phyloP scores from a whole-genome alignment of 352 stramenopile species.

The Pythium rhizo-oryzae region DNA sequence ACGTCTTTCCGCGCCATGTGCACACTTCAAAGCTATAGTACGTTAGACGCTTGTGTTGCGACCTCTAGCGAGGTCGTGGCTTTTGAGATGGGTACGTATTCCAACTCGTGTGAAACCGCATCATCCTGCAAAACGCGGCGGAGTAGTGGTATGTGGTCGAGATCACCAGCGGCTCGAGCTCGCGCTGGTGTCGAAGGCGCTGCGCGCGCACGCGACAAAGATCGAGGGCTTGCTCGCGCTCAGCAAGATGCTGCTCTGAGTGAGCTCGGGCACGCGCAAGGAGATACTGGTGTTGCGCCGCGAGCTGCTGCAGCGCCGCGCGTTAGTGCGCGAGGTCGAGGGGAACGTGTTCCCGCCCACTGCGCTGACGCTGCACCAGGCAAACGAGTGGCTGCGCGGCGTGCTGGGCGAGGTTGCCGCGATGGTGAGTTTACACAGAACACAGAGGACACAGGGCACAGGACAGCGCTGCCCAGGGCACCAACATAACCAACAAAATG shows the following conservation, averaged over 20 bases:
- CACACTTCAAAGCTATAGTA: too few species aligned
- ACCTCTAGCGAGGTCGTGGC: too few species aligned
- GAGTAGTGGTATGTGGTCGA: too few species aligned
- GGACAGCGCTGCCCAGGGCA: neutral
- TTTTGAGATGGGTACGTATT: too few species aligned
- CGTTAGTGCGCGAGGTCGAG: slow-evolving; percentile 16
- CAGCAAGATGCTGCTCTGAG: neutral
- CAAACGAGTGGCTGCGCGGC: neutral
- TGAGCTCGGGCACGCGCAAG: neutral
- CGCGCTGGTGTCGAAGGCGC: slow-evolving; percentile 12
- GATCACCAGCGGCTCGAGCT: neutral
- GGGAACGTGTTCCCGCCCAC: neutral
- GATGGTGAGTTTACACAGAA: neutral
- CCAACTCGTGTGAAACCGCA: too few species aligned
- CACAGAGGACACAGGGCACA: slow-evolving; percentile 7
- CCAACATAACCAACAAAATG: too few species aligned
- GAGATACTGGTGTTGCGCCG: slow-evolving; percentile 13
- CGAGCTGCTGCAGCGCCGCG: slow-evolving; percentile 9
- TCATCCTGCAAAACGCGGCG: too few species aligned
- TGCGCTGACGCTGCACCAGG: neutral
- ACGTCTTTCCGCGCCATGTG: too few species aligned
- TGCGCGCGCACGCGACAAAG: neutral
- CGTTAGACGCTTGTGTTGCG: too few species aligned
- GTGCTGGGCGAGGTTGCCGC: neutral
- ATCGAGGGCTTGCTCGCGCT: slow-evolving; percentile 10